A percentile compares a stretch with the other conserved stretches of the same genome.
Evolutionary conservation across 2,329 filamentous ascomycete species (phyloP).

Genomic region (Tothia fuscella): DNA sequence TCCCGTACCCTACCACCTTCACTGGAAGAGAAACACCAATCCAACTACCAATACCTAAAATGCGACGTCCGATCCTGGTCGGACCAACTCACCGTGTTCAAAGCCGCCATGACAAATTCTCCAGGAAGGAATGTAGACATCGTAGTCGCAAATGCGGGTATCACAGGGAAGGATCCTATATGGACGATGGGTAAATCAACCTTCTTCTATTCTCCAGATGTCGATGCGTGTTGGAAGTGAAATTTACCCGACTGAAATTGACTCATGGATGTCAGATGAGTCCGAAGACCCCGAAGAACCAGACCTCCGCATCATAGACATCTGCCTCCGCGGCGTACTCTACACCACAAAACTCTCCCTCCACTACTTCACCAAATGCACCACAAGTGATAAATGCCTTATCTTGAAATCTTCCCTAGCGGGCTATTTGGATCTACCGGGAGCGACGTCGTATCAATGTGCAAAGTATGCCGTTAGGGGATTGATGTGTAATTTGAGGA

Average conservation of each 20-base stretch:
- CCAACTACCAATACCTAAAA: slow-evolving; percentile 23
- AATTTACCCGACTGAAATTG: slow-evolving; percentile 16
- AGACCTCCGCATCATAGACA: slow-evolving; percentile 29
- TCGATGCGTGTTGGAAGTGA: background rate
- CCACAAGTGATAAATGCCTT: slow-evolving; percentile 1
- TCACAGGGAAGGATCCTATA: slow-evolving; percentile 27
- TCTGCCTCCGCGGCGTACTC: slow-evolving; percentile 30
- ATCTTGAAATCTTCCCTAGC: slow-evolving; percentile 11
- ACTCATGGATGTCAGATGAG: background rate
- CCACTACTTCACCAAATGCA: slow-evolving; percentile 29
- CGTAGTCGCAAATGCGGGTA: slow-evolving; percentile 38
- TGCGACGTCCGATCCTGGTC: slow-evolving; percentile 35
- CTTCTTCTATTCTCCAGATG: background rate
- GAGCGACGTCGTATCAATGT: background rate
- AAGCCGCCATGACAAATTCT: slow-evolving; percentile 26
- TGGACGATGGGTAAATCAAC: slow-evolving; percentile 27
- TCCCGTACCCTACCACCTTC: background rate
- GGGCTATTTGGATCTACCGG: slow-evolving; percentile 5
- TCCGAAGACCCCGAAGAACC: slow-evolving; percentile 20
- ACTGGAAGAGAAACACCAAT: background rate
- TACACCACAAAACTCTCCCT: slow-evolving; percentile 37
- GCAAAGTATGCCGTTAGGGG: slow-evolving; percentile 10
- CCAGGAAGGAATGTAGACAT: slow-evolving; percentile 31
- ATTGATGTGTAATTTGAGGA: slow-evolving; percentile 9
- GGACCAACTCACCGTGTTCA: slow-evolving; percentile 30